Conservation (phyloP, 2,329 filamentous ascomycete genomes). For the Monilinia aucupariae region DNA sequence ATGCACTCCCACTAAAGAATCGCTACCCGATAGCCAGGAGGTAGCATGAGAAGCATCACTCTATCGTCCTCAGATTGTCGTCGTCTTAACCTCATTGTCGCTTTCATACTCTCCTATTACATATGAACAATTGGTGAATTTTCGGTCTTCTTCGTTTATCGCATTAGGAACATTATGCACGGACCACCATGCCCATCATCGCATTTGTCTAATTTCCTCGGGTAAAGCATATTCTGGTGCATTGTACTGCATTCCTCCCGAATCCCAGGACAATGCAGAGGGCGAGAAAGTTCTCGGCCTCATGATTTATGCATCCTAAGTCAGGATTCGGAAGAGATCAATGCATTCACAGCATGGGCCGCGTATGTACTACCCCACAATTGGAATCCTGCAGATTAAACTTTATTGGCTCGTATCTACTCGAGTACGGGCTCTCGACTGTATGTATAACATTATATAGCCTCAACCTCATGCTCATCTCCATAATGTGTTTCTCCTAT, state of each 20-base stretch:
- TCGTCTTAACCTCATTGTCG: not conserved
- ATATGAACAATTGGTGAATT: not conserved
- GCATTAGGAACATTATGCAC: not conserved
- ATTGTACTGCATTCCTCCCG: not conserved
- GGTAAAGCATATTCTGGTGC: not conserved
- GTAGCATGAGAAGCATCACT: too few species aligned
- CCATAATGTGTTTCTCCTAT: not conserved
- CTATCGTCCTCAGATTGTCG: not conserved
- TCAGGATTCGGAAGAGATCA: too few species aligned
- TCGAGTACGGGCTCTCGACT: too few species aligned
- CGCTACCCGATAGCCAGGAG: too few species aligned
- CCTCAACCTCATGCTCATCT: not conserved
- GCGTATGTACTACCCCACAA: slow-evolving; percentile 1
- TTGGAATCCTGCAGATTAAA: not conserved
- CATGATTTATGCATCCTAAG: not conserved
- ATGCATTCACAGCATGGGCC: too few species aligned
- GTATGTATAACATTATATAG: not conserved
- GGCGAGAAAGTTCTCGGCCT: not conserved
- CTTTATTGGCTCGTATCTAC: not conserved
- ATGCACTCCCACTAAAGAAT: too few species aligned
- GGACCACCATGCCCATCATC: not conserved
- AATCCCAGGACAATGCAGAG: not conserved
- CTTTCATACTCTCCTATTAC: not conserved
- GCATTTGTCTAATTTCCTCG: not conserved
- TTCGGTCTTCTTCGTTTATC: not conserved